phyloP scores from a whole-genome alignment of 129 eudicot species.

The Helichrysum umbraculigerum region DNA sequence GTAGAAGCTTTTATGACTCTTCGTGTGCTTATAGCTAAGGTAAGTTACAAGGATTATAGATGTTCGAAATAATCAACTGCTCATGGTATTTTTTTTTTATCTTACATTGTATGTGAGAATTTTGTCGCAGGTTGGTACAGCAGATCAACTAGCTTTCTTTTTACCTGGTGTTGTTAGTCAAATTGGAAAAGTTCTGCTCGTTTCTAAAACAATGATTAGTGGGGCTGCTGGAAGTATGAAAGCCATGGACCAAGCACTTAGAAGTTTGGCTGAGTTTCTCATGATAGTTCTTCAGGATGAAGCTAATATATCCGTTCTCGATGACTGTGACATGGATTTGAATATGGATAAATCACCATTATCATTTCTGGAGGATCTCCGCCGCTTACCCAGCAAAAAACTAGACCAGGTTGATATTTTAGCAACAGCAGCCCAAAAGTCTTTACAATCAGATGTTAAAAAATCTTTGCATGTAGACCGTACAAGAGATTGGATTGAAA shows the following conservation, averaged over 20 bases:
- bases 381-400: slow-evolving; percentile 51
- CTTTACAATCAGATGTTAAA: slow-evolving; percentile 27
- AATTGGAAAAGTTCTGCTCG: slow-evolving; percentile 74
- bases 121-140: slow-evolving; percentile 74
- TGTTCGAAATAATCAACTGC: slow-evolving; percentile 2
- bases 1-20: slow-evolving; percentile 78
- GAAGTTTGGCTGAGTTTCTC: slow-evolving; percentile 81
- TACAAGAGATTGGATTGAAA: slow-evolving; percentile 71
- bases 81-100: background rate
- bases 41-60: slow-evolving; percentile 22
- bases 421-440: slow-evolving; percentile 29
- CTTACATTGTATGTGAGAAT: background rate
- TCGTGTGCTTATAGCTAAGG: slow-evolving; percentile 90
- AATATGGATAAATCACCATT: slow-evolving; percentile 44
- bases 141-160: slow-evolving; percentile 91
- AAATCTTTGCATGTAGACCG: slow-evolving; percentile 72
- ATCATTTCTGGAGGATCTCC: slow-evolving; percentile 76
- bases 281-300: slow-evolving; percentile 75
- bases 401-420: slow-evolving; percentile 32
- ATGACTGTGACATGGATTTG: slow-evolving; percentile 27
- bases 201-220: slow-evolving; percentile 82
- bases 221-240: slow-evolving; percentile 52
- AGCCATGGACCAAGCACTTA: slow-evolving; percentile 86
- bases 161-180: slow-evolving; percentile 96
- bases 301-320: slow-evolving; percentile 43